Conservation (phyloP, 768 basidiomycete species). For the Lactarius deliciosus region DNA sequence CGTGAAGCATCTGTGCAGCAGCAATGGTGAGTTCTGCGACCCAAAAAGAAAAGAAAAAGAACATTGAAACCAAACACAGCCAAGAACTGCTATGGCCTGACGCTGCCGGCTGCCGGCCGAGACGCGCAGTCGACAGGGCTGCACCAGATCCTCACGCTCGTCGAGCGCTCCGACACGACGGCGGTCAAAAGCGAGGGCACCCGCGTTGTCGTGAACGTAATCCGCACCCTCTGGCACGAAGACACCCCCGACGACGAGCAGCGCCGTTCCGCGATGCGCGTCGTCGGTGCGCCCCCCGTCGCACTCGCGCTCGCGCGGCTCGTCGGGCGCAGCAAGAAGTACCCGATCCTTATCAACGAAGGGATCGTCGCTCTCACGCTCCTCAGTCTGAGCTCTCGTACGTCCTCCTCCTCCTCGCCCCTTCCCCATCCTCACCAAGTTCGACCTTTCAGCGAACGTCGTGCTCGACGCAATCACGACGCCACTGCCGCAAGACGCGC, state of each 20-base stretch:
- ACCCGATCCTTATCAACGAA: constrained; percentile 86
- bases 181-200: constrained; percentile 89
- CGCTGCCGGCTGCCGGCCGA: constrained; percentile 44
- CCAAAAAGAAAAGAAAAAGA: constrained; percentile 1
- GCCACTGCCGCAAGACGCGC: constrained; percentile 46
- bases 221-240: constrained; percentile 72
- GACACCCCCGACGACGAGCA: constrained; percentile 49
- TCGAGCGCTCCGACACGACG: constrained; percentile 75
- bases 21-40: constrained; percentile 53
- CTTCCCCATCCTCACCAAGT: not conserved
- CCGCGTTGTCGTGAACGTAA: constrained; percentile 81
- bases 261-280: constrained; percentile 52
- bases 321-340: constrained; percentile 72
- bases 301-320: constrained; percentile 66
- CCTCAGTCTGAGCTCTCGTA: constrained; percentile 67
- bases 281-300: constrained; percentile 52
- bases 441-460: constrained; percentile 49
- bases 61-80: constrained; percentile 33
- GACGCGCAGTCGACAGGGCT: constrained; percentile 49
- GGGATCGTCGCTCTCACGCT: constrained; percentile 81
- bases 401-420: constrained; percentile 31
- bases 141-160: constrained; percentile 68
- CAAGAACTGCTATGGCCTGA: constrained; percentile 50
- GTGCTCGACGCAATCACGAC: constrained; percentile 61
- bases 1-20: constrained; percentile 83